Evolutionary conservation across 495 filamentous ascomycete genomes (phyloP).

Genomic region (Penicillium dipodomyicola): DNA sequence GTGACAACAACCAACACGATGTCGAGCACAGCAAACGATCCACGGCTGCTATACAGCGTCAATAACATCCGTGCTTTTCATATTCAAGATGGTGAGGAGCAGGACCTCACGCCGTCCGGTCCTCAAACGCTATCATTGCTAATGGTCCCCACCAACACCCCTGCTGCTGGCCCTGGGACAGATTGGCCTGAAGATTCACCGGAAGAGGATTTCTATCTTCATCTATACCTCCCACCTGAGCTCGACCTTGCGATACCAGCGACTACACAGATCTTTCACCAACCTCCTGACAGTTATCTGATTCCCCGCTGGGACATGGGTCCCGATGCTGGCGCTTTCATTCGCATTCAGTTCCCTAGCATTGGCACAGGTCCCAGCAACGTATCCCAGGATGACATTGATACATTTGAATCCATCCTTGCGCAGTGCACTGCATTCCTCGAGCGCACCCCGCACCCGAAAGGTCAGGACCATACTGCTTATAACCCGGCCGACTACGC

Average conservation of each 20-base stretch:
- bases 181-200: constrained; percentile 61
- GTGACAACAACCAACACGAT: constrained; percentile 11
- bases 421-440: constrained; percentile 94
- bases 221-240: constrained; percentile 90
- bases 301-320: constrained; percentile 92
- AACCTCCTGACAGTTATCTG: constrained; percentile 82
- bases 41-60: constrained; percentile 79
- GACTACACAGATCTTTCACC: constrained; percentile 92
- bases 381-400: constrained; percentile 84
- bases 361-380: constrained; percentile 60
- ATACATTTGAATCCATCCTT: constrained; percentile 95
- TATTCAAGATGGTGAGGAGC: constrained; percentile 81
- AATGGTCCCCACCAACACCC: constrained; percentile 85
- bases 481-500: constrained; percentile 82
- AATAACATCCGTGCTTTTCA: constrained; percentile 82
- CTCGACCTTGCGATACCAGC: constrained; percentile 86
- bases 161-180: constrained; percentile 40
- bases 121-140: constrained; percentile 85
- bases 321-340: constrained; percentile 83
- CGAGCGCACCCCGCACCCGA: constrained; percentile 67
- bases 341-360: constrained; percentile 80
- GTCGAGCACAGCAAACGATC: constrained; percentile 50
- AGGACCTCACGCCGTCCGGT: constrained; percentile 75
- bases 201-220: constrained; percentile 93
- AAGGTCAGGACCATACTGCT: constrained; percentile 43